These are phyloP conservation scores for Aphanocladium album DNA, from an alignment of 2,329 filamentous ascomycete species.

Conservation along the genomic window DNA sequence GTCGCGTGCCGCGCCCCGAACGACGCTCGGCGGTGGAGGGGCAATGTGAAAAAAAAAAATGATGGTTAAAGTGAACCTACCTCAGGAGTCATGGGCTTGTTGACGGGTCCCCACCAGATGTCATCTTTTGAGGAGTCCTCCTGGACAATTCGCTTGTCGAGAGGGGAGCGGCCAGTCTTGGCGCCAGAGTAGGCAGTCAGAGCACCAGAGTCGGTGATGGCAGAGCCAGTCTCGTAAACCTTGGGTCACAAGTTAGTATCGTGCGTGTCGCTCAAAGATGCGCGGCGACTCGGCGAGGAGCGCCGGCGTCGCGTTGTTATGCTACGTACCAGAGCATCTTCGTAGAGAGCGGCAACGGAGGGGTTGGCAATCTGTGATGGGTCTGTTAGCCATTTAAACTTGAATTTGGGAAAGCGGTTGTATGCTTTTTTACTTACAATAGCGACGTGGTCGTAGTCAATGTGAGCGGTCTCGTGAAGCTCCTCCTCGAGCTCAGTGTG, in stretches of 20 bases:
- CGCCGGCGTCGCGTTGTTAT: constrained; percentile 1
- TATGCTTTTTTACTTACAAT: constrained; percentile 61
- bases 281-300: constrained; percentile 12
- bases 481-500: constrained; percentile 97
- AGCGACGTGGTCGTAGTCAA: constrained; percentile 96
- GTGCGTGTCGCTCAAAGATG: constrained; percentile 6
- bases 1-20: constrained; percentile 1
- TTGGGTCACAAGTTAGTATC: constrained; percentile 20
- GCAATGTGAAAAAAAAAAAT: constrained; percentile 11
- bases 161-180: constrained; percentile 94
- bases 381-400: background rate
- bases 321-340: constrained; percentile 74
- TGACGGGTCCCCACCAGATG: constrained; percentile 98
- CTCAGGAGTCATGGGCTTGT: constrained; percentile 97
- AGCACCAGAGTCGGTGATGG: constrained; percentile 92
- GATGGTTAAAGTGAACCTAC: constrained; percentile 48
- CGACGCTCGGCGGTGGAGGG: background rate
- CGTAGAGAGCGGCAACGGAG: constrained; percentile 91
- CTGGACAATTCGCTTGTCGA: constrained; percentile 96
- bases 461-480: constrained; percentile 95
- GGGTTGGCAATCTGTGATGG: constrained; percentile 70
- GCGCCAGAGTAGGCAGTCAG: constrained; percentile 96
- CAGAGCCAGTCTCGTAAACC: constrained; percentile 88
- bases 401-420: too few species aligned
- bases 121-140: constrained; percentile 84